phyloP scores from a whole-genome alignment of 2,329 filamentous ascomycete species.

The Camptophora hylomeconis region DNA sequence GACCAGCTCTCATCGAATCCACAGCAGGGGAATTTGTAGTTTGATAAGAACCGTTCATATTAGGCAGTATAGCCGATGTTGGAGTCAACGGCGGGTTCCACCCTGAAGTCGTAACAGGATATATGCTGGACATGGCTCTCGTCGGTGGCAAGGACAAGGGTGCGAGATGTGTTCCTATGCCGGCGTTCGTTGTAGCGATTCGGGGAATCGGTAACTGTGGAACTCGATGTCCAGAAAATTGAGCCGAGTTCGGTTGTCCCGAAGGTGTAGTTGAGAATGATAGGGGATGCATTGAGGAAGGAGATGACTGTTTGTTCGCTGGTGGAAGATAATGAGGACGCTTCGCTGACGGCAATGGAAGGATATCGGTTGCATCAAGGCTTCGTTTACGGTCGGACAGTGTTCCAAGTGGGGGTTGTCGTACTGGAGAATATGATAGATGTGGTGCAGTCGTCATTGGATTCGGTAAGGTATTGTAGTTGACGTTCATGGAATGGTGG shows the following conservation, averaged over 20 bases:
- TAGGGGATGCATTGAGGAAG: too few species aligned
- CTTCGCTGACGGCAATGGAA: slow-evolving; percentile 30
- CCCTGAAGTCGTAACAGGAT: slow-evolving; percentile 42
- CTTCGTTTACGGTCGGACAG: slow-evolving; percentile 44
- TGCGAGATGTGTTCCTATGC: slow-evolving; percentile 14
- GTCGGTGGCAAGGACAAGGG: slow-evolving; percentile 22
- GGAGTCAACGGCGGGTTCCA: slow-evolving; percentile 36
- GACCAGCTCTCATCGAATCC: slow-evolving; percentile 2
- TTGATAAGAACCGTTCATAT: slow-evolving; percentile 5
- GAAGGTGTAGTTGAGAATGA: slow-evolving; percentile 6
- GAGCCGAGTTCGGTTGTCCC: slow-evolving; percentile 9
- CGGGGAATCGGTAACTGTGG: slow-evolving; percentile 12
- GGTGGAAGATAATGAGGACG: slow-evolving; percentile 16
- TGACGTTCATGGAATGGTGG: slow-evolving; percentile 9
- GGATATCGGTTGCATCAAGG: slow-evolving; percentile 39
- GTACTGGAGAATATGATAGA: slow-evolving; percentile 13
- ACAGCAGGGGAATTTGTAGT: slow-evolving; percentile 1
- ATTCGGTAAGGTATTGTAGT: slow-evolving; percentile 13
- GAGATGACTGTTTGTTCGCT: slow-evolving; percentile 22
- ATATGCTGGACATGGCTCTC: slow-evolving; percentile 67
- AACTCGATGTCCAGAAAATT: slow-evolving; percentile 3
- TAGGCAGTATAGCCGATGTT: slow-evolving; percentile 22
- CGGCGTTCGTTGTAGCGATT: slow-evolving; percentile 5
- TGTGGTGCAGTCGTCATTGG: slow-evolving; percentile 10
- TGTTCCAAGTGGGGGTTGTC: slow-evolving; percentile 7